Evolutionary conservation across 2,329 filamentous ascomycete species (phyloP), one percentile per base, ranked within the genome.

Genomic region (Penicillium sp.): DNA sequence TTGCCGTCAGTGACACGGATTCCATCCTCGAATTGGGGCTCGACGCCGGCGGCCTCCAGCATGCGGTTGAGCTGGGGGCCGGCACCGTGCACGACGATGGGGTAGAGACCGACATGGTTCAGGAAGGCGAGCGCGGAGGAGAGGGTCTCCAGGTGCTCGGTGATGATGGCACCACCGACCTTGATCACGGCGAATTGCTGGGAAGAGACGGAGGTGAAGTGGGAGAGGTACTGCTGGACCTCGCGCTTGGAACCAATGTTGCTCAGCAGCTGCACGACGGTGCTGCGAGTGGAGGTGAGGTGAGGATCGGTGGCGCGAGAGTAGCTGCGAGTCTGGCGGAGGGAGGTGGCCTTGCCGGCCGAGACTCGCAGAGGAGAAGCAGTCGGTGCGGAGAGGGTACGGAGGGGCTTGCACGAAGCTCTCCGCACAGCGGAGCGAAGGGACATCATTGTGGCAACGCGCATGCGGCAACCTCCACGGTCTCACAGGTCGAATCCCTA

Each of bases 151-250:
- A 97, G 83, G 75, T 97, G 89, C 72, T 97, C 92, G 57, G 91
- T 96, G 68, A 99, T 84, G 68, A 97, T 97, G 60, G 93, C 94
- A 59, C 93, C 94, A 58, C 93, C 94, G 52, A 97, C 93, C 81
- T 99, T 99, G 77, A 99, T 96, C 46, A 99, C 93, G 63, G 92
- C 93, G 75, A 97, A 99, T 71, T 96, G 92, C 79, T 97, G 92
- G 34, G 92, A 96, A 43, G 92, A 94, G 58, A 97, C 92, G 32
- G 92, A 96, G 65, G 89, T 94, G 82, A 99, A 99, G 74, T 97
- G 92, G 63, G 92, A 94, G 56, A 97, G 87, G 76, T 97, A 97
- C 77, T 97, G 93, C 80, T 97, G 91, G 60, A 95, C 91, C 79
- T 99, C 93, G 58, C 93, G 84, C 83, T 95, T 96, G 60, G 92